phyloP scores from a whole-genome alignment of 2,329 filamentous ascomycete genomes.

The Raffaelea arxii region DNA sequence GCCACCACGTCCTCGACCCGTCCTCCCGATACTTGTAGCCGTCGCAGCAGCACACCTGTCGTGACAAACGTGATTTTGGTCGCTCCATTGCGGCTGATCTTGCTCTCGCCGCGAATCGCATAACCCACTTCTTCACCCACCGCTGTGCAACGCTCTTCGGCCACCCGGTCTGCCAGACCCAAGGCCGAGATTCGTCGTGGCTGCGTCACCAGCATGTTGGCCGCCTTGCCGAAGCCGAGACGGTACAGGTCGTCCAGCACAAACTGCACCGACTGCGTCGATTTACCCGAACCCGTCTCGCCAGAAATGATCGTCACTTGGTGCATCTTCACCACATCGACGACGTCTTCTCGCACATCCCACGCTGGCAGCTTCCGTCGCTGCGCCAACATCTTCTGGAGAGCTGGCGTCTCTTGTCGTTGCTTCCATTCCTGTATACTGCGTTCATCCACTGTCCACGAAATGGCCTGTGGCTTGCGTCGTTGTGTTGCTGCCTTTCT shows the following conservation, averaged over 20 bases:
- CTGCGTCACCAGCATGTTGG: slow-evolving; percentile 92
- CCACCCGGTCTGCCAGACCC: slow-evolving; percentile 86
- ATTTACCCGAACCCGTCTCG: slow-evolving; percentile 95
- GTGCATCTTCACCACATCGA: slow-evolving; percentile 62
- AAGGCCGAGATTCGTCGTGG: slow-evolving; percentile 90
- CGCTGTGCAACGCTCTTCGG: slow-evolving; percentile 63
- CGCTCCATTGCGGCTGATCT: slow-evolving; percentile 43
- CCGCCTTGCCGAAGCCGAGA: slow-evolving; percentile 61
- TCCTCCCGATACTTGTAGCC: slow-evolving; percentile 83
- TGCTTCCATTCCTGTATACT: slow-evolving; percentile 61
- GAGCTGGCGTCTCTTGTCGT: slow-evolving; percentile 53
- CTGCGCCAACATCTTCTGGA: slow-evolving; percentile 65
- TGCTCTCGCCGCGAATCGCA: slow-evolving; percentile 82
- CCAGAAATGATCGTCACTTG: slow-evolving; percentile 95
- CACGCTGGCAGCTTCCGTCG: slow-evolving; percentile 77
- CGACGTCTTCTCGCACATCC: slow-evolving; percentile 68
- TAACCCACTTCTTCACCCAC: slow-evolving; percentile 89
- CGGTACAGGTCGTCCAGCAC: slow-evolving; percentile 83
- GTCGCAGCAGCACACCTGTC: slow-evolving; percentile 81
- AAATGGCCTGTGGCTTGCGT: slow-evolving; percentile 48
- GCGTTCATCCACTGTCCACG: slow-evolving; percentile 49
- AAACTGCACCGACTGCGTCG: slow-evolving; percentile 94
- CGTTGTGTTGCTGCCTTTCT: slow-evolving; percentile 15
- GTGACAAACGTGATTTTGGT: slow-evolving; percentile 95
- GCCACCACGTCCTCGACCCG: slow-evolving; percentile 69